These are phyloP conservation scores for Cryptococcus sp. DNA, from an alignment of 1,284 basidiomycete species.

Conservation along the genomic window DNA sequence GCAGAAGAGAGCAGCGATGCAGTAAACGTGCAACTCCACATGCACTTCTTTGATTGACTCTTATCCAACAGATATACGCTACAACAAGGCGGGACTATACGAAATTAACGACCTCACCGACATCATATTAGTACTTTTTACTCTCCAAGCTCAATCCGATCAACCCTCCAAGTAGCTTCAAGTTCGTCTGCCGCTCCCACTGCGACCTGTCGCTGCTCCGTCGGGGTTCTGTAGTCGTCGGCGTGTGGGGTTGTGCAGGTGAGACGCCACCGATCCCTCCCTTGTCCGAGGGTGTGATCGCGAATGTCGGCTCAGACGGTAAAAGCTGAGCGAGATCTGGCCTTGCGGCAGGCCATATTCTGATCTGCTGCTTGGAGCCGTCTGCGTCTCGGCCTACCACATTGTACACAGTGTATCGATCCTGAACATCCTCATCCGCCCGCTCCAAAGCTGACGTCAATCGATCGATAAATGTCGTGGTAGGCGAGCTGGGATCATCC, in stretches of 20 bases:
- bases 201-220: constrained; percentile 7
- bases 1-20: too few species aligned
- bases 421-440: constrained; percentile 3
- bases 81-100: too few species aligned
- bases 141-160: constrained; percentile 32
- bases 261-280: constrained; percentile 1
- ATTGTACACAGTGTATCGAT: constrained; percentile 25
- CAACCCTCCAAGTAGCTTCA: constrained; percentile 31
- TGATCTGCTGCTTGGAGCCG: constrained; percentile 7
- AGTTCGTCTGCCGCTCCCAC: constrained; percentile 35
- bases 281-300: constrained; percentile 3
- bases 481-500: constrained; percentile 10
- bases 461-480: constrained; percentile 4
- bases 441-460: constrained; percentile 9
- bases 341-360: constrained; percentile 15
- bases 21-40: too few species aligned
- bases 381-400: constrained; percentile 20
- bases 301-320: neutral
- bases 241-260: neutral
- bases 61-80: too few species aligned
- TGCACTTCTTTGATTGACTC: too few species aligned
- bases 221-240: neutral
- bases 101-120: too few species aligned
- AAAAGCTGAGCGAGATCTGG: neutral
- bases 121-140: constrained; percentile 25